Conservation (phyloP, 2,329 filamentous ascomycete genomes). For the Monilinia vaccinii-corymbosi region DNA sequence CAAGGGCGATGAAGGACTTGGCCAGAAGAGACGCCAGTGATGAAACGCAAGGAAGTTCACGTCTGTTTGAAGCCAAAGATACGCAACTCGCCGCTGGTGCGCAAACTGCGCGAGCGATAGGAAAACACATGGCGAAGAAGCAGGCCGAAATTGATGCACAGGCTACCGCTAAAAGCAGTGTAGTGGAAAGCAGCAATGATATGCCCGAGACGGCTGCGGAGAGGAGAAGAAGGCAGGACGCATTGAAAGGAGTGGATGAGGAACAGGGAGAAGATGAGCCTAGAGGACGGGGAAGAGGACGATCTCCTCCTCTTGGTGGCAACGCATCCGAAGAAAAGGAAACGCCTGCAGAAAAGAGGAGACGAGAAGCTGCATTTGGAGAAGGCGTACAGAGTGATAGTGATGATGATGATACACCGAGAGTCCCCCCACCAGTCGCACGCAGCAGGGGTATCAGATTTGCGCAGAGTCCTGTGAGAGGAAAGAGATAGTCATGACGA, state of each 20-base stretch:
- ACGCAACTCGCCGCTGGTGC: constrained; percentile 12
- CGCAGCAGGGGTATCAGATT: constrained; percentile 28
- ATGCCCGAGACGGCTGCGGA: constrained; percentile 34
- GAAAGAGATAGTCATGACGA: constrained; percentile 4
- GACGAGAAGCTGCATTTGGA: constrained; percentile 66
- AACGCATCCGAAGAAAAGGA: constrained; percentile 34
- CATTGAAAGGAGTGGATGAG: constrained; percentile 35
- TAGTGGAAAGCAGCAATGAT: background rate
- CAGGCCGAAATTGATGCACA: constrained; percentile 10
- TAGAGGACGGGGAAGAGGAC: constrained; percentile 24
- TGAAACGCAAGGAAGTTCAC: constrained; percentile 18
- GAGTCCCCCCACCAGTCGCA: constrained; percentile 24
- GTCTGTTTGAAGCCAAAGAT: constrained; percentile 32
- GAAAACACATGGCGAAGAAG: constrained; percentile 17
- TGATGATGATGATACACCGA: constrained; percentile 26
- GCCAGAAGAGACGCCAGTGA: constrained; percentile 25
- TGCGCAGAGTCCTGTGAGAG: constrained; percentile 28
- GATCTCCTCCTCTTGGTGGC: constrained; percentile 28
- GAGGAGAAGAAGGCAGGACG: constrained; percentile 53
- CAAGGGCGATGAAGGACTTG: constrained; percentile 24
- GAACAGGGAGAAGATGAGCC: constrained; percentile 24
- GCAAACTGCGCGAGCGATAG: constrained; percentile 14
- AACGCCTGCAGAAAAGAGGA: constrained; percentile 64
- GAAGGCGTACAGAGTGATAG: constrained; percentile 32
- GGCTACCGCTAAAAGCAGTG: background rate